phyloP scores from a whole-genome alignment of 805 yeast genomes.

The Wickerhamiella kurtzmanii region DNA sequence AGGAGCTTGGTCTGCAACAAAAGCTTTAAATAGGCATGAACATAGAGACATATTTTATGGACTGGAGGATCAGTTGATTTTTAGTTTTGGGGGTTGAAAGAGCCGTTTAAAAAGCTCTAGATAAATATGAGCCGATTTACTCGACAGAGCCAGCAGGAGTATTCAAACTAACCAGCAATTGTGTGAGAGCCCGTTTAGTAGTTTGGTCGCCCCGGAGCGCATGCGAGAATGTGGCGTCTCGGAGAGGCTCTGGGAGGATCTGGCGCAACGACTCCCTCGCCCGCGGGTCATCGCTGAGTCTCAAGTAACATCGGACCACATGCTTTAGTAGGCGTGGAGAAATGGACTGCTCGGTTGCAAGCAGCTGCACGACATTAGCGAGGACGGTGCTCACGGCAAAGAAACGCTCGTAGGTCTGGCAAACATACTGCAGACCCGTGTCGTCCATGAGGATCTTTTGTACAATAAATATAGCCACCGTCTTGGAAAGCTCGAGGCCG shows the following conservation, averaged over 20 bases:
- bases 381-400: conserved; percentile 86
- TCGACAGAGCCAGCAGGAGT: not conserved
- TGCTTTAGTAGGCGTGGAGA: conserved; percentile 72
- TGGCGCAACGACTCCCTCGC: conserved; percentile 78
- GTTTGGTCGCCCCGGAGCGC: conserved; percentile 76
- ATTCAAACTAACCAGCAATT: conserved; percentile 51
- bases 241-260: conserved; percentile 73
- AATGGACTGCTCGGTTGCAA: conserved; percentile 45
- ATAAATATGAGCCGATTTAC: not conserved
- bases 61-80: not conserved
- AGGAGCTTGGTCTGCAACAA: conserved; percentile 39
- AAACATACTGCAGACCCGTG: conserved; percentile 77
- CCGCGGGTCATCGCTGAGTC: conserved; percentile 78
- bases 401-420: conserved; percentile 90
- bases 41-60: not conserved
- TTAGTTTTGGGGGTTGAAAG: not conserved
- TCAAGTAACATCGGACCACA: conserved; percentile 83
- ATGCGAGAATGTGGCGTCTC: conserved; percentile 71
- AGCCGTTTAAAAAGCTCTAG: too few species aligned
- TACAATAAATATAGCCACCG: conserved; percentile 91
- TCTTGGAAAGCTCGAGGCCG: conserved; percentile 83
- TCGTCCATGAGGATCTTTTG: conserved; percentile 89
- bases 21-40: not conserved
- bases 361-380: conserved; percentile 76
- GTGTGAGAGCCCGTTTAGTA: conserved; percentile 76